These are phyloP conservation scores for Serendipita sp. DNA, from an alignment of 768 basidiomycete genomes.

Conservation along the genomic window DNA sequence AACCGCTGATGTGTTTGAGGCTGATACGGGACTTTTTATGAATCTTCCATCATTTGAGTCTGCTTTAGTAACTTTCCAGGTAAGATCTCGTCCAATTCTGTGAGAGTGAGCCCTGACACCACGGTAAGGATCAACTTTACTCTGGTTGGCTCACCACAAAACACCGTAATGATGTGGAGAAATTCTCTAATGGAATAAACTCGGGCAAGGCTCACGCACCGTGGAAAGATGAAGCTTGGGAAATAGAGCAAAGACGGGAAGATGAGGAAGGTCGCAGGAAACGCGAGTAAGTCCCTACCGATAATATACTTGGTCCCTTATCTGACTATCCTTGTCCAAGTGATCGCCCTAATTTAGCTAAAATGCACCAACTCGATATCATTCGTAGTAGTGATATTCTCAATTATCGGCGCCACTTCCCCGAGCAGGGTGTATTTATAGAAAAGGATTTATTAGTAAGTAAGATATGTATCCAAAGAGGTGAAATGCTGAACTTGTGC, in stretches of 20 bases:
- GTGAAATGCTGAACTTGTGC: neutral
- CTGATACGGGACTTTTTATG: slow-evolving; percentile 23
- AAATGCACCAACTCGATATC: slow-evolving; percentile 30
- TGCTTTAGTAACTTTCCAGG: slow-evolving; percentile 33
- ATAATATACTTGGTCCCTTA: slow-evolving; percentile 10
- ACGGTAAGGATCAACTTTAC: slow-evolving; percentile 37
- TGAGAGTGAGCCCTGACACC: neutral
- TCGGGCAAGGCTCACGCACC: slow-evolving; percentile 34
- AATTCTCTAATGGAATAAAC: slow-evolving; percentile 29
- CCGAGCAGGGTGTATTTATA: slow-evolving; percentile 23
- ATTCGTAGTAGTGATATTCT: slow-evolving; percentile 39
- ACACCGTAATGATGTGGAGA: slow-evolving; percentile 26
- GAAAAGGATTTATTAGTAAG: slow-evolving; percentile 42
- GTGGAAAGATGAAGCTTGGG: slow-evolving; percentile 54
- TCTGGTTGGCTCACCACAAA: slow-evolving; percentile 33
- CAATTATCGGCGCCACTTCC: slow-evolving; percentile 35
- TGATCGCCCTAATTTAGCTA: slow-evolving; percentile 28
- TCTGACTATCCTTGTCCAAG: slow-evolving; percentile 14
- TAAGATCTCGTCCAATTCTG: neutral
- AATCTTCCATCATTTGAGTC: slow-evolving; percentile 37
- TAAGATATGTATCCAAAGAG: neutral
- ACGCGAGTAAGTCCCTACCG: slow-evolving; percentile 16
- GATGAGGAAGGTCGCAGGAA: slow-evolving; percentile 10
- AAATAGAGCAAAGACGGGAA: slow-evolving; percentile 23
- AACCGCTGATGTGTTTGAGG: slow-evolving; percentile 12